These are phyloP conservation scores for Floccularia luteovirens DNA, from an alignment of 768 basidiomycete species.

Conservation along the genomic window DNA sequence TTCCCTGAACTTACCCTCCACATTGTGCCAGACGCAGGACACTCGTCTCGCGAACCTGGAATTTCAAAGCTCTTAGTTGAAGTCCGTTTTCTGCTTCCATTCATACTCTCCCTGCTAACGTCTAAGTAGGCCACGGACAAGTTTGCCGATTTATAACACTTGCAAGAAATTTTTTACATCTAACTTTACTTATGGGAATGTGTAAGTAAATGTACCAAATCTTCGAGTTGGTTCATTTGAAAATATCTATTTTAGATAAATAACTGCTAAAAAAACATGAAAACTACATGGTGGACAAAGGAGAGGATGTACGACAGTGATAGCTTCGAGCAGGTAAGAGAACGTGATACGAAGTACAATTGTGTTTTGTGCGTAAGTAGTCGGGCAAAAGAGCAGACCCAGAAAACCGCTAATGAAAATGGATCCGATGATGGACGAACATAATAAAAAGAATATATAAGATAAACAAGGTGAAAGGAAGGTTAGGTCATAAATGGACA, in stretches of 20 bases:
- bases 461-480: neutral
- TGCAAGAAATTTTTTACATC: no score
- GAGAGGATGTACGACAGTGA: conserved; percentile 2
- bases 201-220: conserved; percentile 6
- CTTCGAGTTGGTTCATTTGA: neutral
- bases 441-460: neutral
- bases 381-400: no score
- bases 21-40: conserved; percentile 82
- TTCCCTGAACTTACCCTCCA: conserved; percentile 76
- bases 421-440: no score
- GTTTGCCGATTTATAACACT: conserved; percentile 27
- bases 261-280: neutral
- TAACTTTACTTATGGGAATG: no score
- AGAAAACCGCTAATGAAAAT: no score
- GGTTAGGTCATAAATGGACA: neutral
- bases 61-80: conserved; percentile 65
- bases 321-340: neutral
- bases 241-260: conserved; percentile 1
- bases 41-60: conserved; percentile 72
- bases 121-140: conserved; percentile 31
- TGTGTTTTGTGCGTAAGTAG: neutral
- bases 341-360: conserved; percentile 1
- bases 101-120: neutral
- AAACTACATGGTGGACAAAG: neutral
- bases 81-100: conserved; percentile 22